These are phyloP conservation scores for Xylariaceae sp. DNA, from an alignment of 2,329 filamentous ascomycete genomes.

Conservation along the genomic window DNA sequence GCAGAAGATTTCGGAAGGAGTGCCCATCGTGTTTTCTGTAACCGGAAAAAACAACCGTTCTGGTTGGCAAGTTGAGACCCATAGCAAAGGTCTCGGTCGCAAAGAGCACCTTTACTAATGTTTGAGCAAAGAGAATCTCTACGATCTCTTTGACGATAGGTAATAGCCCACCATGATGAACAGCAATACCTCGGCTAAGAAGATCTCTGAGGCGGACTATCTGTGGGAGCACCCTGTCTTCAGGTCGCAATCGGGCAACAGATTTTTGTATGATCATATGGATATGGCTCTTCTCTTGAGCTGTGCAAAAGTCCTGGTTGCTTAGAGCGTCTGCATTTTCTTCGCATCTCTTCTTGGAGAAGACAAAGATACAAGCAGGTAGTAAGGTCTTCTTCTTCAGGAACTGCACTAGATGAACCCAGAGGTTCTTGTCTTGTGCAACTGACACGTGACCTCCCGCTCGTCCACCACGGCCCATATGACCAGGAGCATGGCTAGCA, in stretches of 20 bases:
- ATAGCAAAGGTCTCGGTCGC: conserved; percentile 98
- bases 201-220: conserved; percentile 85
- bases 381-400: conserved; percentile 82
- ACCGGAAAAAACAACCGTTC: conserved; percentile 95
- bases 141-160: conserved; percentile 98
- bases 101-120: conserved; percentile 93
- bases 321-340: conserved; percentile 94
- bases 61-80: conserved; percentile 91
- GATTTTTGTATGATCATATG: conserved; percentile 98
- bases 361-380: conserved; percentile 95
- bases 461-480: conserved; percentile 85
- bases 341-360: conserved; percentile 96
- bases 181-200: conserved; percentile 82
- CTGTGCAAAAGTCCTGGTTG: conserved; percentile 92
- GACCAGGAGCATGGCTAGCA: conserved; percentile 64
- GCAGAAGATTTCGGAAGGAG: conserved; percentile 82
- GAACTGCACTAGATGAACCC: conserved; percentile 93
- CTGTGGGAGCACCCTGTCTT: conserved; percentile 86
- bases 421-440: conserved; percentile 91
- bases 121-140: conserved; percentile 92
- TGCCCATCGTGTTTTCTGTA: conserved; percentile 96
- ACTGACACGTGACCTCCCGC: conserved; percentile 82
- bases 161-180: conserved; percentile 90
- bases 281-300: conserved; percentile 89
- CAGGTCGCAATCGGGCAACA: conserved; percentile 81